These are phyloP conservation scores for Coemansia pectinata DNA, from an alignment of 192 early-diverging fungal species.

Conservation along the genomic window DNA sequence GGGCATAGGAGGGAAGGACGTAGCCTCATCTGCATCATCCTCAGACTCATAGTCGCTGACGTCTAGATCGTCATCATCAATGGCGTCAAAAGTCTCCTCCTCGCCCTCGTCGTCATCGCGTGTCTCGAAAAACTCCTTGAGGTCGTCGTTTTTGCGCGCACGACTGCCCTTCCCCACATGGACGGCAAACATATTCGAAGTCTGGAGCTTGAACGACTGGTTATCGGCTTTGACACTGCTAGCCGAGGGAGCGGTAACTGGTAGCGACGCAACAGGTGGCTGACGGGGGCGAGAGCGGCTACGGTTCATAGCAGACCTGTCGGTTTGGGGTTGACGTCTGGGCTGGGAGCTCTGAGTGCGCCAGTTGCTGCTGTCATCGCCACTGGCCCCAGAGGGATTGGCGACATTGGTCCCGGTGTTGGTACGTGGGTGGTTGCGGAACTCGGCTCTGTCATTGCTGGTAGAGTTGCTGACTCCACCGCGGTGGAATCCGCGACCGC, in stretches of 20 bases:
- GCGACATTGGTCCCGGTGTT: not conserved
- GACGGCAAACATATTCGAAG: constrained; percentile 45
- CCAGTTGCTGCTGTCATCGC: constrained; percentile 11
- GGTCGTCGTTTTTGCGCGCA: constrained; percentile 39
- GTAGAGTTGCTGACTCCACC: not conserved
- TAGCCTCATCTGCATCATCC: constrained; percentile 40
- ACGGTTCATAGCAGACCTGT: constrained; percentile 9
- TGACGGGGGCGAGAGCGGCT: constrained; percentile 34
- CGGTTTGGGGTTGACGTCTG: not conserved
- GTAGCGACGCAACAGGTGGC: not conserved
- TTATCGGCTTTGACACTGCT: constrained; percentile 9
- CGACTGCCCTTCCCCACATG: constrained; percentile 45
- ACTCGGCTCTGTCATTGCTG: constrained; percentile 3
- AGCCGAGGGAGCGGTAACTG: not conserved
- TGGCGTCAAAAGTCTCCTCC: constrained; percentile 42
- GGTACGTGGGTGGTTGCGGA: constrained; percentile 14
- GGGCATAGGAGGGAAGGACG: constrained; percentile 50
- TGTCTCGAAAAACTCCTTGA: constrained; percentile 46
- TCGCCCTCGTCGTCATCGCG: constrained; percentile 32
- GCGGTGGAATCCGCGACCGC: constrained; percentile 5
- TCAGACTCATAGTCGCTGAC: constrained; percentile 51
- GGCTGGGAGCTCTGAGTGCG: constrained; percentile 12
- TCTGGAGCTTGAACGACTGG: constrained; percentile 30
- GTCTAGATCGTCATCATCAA: constrained; percentile 45
- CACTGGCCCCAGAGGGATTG: not conserved